Percentiles rank a stretch among this genome's conserved stretches.
These are phyloP conservation scores for grape (Vitis vinifera) DNA, from an alignment of 164 flowering plant species.

Conservation along the genomic window DNA sequence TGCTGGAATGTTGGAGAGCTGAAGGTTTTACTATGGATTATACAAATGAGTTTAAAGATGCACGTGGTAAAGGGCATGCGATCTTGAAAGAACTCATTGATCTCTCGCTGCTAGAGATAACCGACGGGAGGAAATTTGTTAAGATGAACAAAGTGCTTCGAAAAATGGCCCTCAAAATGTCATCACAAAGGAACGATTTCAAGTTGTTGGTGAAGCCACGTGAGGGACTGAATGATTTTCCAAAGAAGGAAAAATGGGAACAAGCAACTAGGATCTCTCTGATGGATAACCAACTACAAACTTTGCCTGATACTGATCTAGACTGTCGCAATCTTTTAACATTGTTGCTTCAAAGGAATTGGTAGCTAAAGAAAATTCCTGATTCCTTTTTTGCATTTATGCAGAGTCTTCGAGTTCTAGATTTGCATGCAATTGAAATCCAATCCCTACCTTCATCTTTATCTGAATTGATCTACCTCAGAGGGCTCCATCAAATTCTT, in stretches of 20 bases:
- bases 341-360: conserved; percentile 24
- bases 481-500: conserved; percentile 20
- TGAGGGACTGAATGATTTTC: neutral
- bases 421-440: conserved; percentile 14
- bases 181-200: neutral
- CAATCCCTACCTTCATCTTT: conserved; percentile 23
- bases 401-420: conserved; percentile 24
- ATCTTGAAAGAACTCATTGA: conserved; percentile 14
- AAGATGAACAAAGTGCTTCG: conserved; percentile 25
- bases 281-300: conserved; percentile 5
- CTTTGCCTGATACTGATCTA: conserved; percentile 17
- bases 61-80: conserved; percentile 10
- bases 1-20: conserved; percentile 25
- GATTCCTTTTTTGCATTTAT: conserved; percentile 18
- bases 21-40: conserved; percentile 13
- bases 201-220: conserved; percentile 14
- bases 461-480: conserved; percentile 10
- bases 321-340: conserved; percentile 16
- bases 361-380: conserved; percentile 4
- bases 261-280: conserved; percentile 16
- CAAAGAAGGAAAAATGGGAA: conserved; percentile 16
- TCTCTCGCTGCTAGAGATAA: conserved; percentile 18
- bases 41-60: neutral
- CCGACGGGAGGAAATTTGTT: conserved; percentile 1
- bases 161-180: conserved; percentile 16